Conservation (phyloP, 2,329 filamentous ascomycete genomes). For the Colletotrichum chrysophilum region DNA sequence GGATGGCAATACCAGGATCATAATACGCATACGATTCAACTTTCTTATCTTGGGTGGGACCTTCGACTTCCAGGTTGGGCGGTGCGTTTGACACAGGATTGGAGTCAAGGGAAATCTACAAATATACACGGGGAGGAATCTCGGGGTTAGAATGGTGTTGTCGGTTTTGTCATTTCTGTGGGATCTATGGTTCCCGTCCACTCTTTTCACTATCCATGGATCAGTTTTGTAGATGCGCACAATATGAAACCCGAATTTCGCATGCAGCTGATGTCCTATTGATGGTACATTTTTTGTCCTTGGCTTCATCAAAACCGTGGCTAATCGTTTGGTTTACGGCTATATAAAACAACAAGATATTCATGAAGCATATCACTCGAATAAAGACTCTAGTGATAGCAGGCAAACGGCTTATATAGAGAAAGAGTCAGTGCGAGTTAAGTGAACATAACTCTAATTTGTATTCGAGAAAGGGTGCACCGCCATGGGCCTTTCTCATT, state of each 20-base stretch:
- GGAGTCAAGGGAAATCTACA: not conserved
- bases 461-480: too few species aligned
- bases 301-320: not conserved
- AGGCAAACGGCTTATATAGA: too few species aligned
- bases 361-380: too few species aligned
- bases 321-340: fast-evolving
- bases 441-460: fast-evolving
- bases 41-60: not conserved
- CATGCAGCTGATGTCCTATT: not conserved
- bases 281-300: not conserved
- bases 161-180: not conserved
- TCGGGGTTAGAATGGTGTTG: not conserved
- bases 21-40: not conserved
- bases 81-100: not conserved
- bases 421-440: too few species aligned
- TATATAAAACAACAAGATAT: too few species aligned
- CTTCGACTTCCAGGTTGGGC: not conserved
- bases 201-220: not conserved
- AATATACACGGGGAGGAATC: not conserved
- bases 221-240: fast-evolving
- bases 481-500: fast-evolving
- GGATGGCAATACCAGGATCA: not conserved
- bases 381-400: too few species aligned
- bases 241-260: not conserved
- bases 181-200: not conserved